These are phyloP conservation scores for Scutellaria barbata DNA, from an alignment of 257 asterid genomes.

Conservation along the genomic window DNA sequence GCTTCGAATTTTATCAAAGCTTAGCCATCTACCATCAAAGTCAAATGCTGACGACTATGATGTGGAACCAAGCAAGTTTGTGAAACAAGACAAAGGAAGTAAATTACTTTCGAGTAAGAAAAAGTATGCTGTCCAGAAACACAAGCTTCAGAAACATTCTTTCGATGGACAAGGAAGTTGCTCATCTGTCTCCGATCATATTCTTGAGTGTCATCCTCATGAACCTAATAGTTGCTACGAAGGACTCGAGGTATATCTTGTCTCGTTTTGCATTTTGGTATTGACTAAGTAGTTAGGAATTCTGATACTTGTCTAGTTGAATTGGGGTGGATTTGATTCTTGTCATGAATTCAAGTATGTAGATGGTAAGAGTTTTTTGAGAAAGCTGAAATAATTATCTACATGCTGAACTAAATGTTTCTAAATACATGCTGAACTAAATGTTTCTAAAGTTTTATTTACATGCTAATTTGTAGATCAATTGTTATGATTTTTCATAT, in stretches of 20 bases:
- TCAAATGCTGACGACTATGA: slow-evolving; percentile 39
- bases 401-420: neutral
- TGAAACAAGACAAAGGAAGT: slow-evolving; percentile 48
- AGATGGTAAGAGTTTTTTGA: neutral
- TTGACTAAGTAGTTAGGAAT: neutral
- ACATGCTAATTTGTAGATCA: slow-evolving; percentile 16
- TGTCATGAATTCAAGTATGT: neutral
- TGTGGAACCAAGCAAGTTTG: slow-evolving; percentile 41
- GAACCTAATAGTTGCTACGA: slow-evolving; percentile 36
- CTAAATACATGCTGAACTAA: neutral
- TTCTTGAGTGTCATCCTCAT: slow-evolving; percentile 40
- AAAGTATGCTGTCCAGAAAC: slow-evolving; percentile 47
- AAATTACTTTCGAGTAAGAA: slow-evolving; percentile 49
- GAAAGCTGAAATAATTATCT: slow-evolving; percentile 1
- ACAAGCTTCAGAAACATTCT: slow-evolving; percentile 52
- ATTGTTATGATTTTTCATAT: slow-evolving; percentile 11
- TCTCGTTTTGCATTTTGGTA: slow-evolving; percentile 25
- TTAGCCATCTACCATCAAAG: slow-evolving; percentile 42
- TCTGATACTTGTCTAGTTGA: neutral
- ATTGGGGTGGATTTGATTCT: slow-evolving; percentile 8
- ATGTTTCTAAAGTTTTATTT: slow-evolving; percentile 1
- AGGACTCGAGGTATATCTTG: slow-evolving; percentile 48
- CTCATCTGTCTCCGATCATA: slow-evolving; percentile 35
- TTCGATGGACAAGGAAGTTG: slow-evolving; percentile 45
- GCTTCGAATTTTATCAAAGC: slow-evolving; percentile 76